Percentiles rank a stretch among this genome's conserved stretches.
Evolutionary conservation across 345 rosid species (phyloP).

Genomic region (Hibiscus mutabilis): DNA sequence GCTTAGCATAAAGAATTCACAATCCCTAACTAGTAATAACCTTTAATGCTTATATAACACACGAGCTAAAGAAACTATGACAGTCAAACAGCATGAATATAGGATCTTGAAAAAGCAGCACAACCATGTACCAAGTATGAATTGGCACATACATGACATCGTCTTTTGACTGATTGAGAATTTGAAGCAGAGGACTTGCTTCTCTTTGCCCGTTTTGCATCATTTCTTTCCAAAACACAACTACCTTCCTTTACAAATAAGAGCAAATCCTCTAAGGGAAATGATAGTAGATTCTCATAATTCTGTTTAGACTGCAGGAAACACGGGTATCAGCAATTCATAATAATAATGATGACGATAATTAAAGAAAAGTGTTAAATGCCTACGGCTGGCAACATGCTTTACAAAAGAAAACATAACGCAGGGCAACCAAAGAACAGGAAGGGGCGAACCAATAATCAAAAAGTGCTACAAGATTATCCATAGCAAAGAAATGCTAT

Average conservation of each 20-base stretch:
- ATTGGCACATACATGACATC: slow-evolving; percentile 49
- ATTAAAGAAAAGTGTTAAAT: background rate
- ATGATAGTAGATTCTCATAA: slow-evolving; percentile 20
- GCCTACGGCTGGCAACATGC: background rate
- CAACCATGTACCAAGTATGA: slow-evolving; percentile 9
- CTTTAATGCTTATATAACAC: background rate
- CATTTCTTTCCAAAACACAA: slow-evolving; percentile 21
- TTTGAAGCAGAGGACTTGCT: slow-evolving; percentile 26
- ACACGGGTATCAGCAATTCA: slow-evolving; percentile 7
- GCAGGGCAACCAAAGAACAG: background rate
- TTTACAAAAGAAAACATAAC: background rate
- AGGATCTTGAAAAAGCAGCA: slow-evolving; percentile 3
- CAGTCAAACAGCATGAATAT: slow-evolving; percentile 1
- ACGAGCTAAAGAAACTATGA: background rate
- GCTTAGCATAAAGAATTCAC: background rate
- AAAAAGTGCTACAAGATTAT: slow-evolving; percentile 8
- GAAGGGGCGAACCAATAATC: background rate
- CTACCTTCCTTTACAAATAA: slow-evolving; percentile 36
- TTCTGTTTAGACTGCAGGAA: slow-evolving; percentile 42
- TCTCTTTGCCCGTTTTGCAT: slow-evolving; percentile 23
- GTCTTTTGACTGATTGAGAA: slow-evolving; percentile 30
- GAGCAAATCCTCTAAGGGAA: slow-evolving; percentile 63
- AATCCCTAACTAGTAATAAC: background rate
- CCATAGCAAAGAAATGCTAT: background rate
- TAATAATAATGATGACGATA: background rate